Base-by-base conservation (phyloP, 1,284 basidiomycete genomes). In the Irpex rosettiformis region DNA sequence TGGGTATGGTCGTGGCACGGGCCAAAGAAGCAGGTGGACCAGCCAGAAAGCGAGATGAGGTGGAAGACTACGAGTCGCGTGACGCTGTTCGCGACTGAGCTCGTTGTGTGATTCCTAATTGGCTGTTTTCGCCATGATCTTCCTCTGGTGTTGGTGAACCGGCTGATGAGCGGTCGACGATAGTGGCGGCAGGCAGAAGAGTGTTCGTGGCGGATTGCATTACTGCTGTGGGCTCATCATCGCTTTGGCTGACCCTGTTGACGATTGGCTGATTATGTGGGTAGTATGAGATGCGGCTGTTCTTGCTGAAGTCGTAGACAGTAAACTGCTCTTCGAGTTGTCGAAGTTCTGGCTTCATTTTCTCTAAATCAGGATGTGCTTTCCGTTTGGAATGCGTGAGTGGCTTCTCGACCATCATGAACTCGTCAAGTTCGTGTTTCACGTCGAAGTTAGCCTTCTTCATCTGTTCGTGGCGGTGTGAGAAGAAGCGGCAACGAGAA, bases 401-500 rank as follows among this genome's bases (percentile, higher is more conserved):
- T 24, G 96, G 96, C 73, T 98, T 98, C 75, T 98, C 96, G 61
- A 96, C 96, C 78, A 98, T 84, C 68, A 98, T 73, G 69, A 98
- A 88, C 74, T 98, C 96, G 70, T 99, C 96, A 5, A 98, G 82
- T 76, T 98, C 96, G 71, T 98, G 95, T 37, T 94, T 89, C 28
- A 96, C 93, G 69, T 99, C 96, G 73, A 99, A 99, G 74, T 98
- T 98, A 29, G 95, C 93, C 72, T 90, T 90, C 71, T 95, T 94
- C 70, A 88, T 86, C 93, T 96, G 60, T 47, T 27, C 55, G 55
- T 69, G 49, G 68, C 61, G 16, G 57, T 54, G 53, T 60, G 52
- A 48, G 29, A 49, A 37, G 37, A 27, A 54, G 49, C 37, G 43
- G 59, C 29, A 52, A 55, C 18, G 21, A 22, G 24, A 24, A 25